Evolutionary conservation across 495 filamentous ascomycete genomes (phyloP).

Genomic region (Amphirosellinia nigrospora): DNA sequence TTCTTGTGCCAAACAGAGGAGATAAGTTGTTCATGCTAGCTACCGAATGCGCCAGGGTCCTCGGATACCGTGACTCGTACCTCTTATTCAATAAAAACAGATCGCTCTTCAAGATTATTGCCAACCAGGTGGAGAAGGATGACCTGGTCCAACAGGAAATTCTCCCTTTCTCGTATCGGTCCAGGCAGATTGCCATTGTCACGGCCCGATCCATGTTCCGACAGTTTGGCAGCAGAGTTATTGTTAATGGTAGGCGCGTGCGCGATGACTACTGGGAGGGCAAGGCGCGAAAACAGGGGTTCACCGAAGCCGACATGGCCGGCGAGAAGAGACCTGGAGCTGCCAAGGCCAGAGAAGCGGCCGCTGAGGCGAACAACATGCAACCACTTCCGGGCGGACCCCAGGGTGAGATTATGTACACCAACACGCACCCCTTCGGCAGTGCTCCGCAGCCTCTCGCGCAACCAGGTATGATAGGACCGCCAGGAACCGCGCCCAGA

Average conservation of each 20-base stretch:
- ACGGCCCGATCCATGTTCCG: constrained; percentile 99
- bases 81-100: constrained; percentile 99
- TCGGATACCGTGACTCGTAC: constrained; percentile 97
- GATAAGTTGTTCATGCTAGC: constrained; percentile 98
- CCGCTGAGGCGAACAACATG: constrained; percentile 61
- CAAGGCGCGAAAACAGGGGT: constrained; percentile 96
- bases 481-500: constrained; percentile 67
- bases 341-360: constrained; percentile 84
- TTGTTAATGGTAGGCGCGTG: constrained; percentile 85
- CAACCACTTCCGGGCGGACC: constrained; percentile 58
- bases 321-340: constrained; percentile 96
- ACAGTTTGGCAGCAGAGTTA: constrained; percentile 96
- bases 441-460: constrained; percentile 69
- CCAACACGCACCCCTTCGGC: constrained; percentile 70
- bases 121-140: constrained; percentile 93
- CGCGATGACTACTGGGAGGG: constrained; percentile 98
- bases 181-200: constrained; percentile 97
- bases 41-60: constrained; percentile 93
- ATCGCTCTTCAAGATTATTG: constrained; percentile 97
- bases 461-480: constrained; percentile 71
- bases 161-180: constrained; percentile 95
- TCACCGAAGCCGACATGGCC: constrained; percentile 95
- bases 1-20: constrained; percentile 86
- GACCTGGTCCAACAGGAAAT: constrained; percentile 95
- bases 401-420: constrained; percentile 83